phyloP scores from a whole-genome alignment of 257 asterid species.

The Avicennia marina region DNA sequence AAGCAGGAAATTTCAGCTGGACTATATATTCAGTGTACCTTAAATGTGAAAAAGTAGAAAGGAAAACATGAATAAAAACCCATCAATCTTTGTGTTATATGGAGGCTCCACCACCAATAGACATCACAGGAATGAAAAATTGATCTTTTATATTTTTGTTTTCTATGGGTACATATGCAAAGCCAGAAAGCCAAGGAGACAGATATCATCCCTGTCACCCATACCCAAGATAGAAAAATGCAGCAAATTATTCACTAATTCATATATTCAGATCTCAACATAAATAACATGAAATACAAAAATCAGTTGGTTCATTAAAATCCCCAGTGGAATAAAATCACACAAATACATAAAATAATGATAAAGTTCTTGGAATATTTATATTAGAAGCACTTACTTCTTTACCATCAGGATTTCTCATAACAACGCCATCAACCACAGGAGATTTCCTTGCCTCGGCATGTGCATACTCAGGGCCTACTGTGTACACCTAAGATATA shows the following conservation, averaged over 20 bases:
- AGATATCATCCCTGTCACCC: neutral
- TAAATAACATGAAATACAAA: neutral
- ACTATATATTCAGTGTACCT: too few relatives aligned
- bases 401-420: slow-evolving; percentile 98
- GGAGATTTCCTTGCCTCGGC: slow-evolving; percentile 99
- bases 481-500: slow-evolving; percentile 74
- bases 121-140: neutral
- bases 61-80: too few relatives aligned
- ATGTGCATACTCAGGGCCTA: slow-evolving; percentile 98
- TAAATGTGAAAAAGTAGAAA: too few relatives aligned
- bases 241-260: slow-evolving; percentile 11
- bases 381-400: slow-evolving; percentile 53
- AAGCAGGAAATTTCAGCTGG: neutral
- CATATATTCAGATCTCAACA: too few relatives aligned
- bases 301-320: slow-evolving; percentile 1
- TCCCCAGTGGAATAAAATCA: neutral
- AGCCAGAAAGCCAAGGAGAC: neutral
- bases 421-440: slow-evolving; percentile 99
- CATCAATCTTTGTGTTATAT: neutral
- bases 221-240: neutral
- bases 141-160: neutral
- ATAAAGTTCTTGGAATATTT: neutral
- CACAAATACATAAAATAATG: neutral
- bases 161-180: neutral
- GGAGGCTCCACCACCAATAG: neutral